phyloP scores from a whole-genome alignment of 805 yeast species.

The Kodamaea restingae region DNA sequence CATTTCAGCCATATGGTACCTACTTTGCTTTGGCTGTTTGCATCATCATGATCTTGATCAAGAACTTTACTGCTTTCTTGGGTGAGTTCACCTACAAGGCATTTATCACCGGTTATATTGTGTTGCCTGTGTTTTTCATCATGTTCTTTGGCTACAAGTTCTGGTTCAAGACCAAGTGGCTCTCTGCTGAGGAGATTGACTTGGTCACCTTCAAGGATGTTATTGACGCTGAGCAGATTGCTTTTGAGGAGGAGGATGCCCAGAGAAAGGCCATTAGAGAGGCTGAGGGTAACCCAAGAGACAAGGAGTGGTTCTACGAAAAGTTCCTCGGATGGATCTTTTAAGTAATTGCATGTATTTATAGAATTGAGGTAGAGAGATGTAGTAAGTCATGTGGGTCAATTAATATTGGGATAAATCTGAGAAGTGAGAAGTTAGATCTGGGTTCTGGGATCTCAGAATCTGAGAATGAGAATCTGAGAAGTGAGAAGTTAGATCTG shows the following conservation, averaged over 20 bases:
- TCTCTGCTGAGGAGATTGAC: conserved; percentile 57
- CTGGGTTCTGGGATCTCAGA: too few species aligned
- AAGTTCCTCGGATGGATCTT: conserved; percentile 48
- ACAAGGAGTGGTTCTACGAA: conserved; percentile 47
- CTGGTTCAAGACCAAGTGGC: conserved; percentile 44
- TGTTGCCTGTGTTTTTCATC: conserved; percentile 60
- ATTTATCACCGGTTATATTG: conserved; percentile 77
- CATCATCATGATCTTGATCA: conserved; percentile 53
- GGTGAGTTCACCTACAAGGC: conserved; percentile 57
- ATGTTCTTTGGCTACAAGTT: conserved; percentile 60
- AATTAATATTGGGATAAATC: too few species aligned
- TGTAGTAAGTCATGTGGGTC: neutral
- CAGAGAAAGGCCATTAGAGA: conserved; percentile 23
- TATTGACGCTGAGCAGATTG: conserved; percentile 43
- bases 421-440: too few species aligned
- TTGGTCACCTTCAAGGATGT: conserved; percentile 53
- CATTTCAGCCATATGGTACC: conserved; percentile 66
- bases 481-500: too few species aligned
- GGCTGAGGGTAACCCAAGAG: conserved; percentile 40
- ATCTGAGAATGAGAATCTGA: too few species aligned
- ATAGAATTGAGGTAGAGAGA: neutral
- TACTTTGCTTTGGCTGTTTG: conserved; percentile 55
- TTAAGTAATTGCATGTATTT: conserved; percentile 15
- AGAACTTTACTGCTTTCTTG: conserved; percentile 71
- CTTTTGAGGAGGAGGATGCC: conserved; percentile 24